Evolutionary conservation across 345 rosid species (phyloP), one percentile per base, ranked within the genome.

Genomic region (Kernera saxatilis): DNA sequence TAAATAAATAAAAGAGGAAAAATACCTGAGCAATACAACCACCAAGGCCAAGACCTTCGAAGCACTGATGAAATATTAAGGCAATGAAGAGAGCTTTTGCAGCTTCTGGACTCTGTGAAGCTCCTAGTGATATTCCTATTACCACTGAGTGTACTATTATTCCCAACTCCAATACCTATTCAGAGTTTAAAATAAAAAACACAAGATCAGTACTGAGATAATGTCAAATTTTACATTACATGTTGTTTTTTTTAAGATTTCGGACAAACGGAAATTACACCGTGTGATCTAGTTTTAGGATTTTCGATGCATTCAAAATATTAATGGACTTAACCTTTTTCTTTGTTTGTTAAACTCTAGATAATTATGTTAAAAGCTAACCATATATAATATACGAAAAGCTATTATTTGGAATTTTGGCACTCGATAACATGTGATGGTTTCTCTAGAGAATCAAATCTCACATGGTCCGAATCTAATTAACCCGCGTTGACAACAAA

Each of bases 31-130:
- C 21, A 32, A 86, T 81, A 69, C 88, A 86, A 3, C 91, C 87
- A 5, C 93, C 91, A 19, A 86, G 87, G 2, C 87, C 90, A 80
- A 86, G 84, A 35, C 91, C 91, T 73, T 86, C 93, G 26, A 83
- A 88, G 73, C 83, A 81, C 1, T 88, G 93, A 57, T 88, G 93
- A 63, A 88, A 88, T 61, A 82, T 72, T 44, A 88, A 75, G 2
- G 89, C 91, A 5, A 81, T 81, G 0, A 86, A 61, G 3, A 86
- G 72, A 5, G 84, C 83, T 51, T 74, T 83, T 18, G 87, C 79
- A 8, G 77, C 70, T 2, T 70, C 64, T 5, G 85, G 82, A 36
- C 78, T 81, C 63, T 74, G 75, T 3, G 93, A 88, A 1, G 86
- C 86, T 40, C 93, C 93, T 11, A 83, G 40, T 3, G 90, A 83